Percentiles rank a stretch among this genome's conserved stretches.
phyloP scores from a whole-genome alignment of 495 filamentous ascomycete species.

The Neurospora terricola region DNA sequence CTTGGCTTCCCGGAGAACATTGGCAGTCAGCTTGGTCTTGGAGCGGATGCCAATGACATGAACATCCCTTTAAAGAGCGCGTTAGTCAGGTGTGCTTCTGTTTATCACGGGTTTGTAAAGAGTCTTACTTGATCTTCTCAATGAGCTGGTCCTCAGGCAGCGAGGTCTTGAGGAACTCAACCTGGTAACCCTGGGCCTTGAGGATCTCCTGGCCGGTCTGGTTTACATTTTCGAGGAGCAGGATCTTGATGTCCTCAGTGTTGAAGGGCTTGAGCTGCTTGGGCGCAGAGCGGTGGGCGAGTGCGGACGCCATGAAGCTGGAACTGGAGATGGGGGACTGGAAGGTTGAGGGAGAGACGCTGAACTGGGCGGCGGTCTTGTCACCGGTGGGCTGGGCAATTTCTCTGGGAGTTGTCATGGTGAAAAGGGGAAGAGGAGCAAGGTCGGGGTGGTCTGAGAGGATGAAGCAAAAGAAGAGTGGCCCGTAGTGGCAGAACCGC shows the following conservation, averaged over 20 bases:
- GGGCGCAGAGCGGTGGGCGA: conserved; percentile 22
- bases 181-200: conserved; percentile 82
- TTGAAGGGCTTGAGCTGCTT: conserved; percentile 94
- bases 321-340: conserved; percentile 46
- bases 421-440: conserved; percentile 7
- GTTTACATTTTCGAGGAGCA: conserved; percentile 94
- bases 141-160: conserved; percentile 89
- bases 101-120: not conserved
- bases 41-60: conserved; percentile 98
- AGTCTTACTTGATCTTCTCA: conserved; percentile 80
- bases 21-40: conserved; percentile 86
- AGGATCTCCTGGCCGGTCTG: conserved; percentile 78
- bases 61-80: conserved; percentile 53
- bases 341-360: conserved; percentile 50
- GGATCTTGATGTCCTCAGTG: conserved; percentile 89
- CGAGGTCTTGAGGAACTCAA: conserved; percentile 82
- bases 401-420: conserved; percentile 33
- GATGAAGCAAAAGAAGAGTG: not conserved
- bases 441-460: not conserved
- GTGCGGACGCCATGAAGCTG: conserved; percentile 20
- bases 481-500: not conserved
- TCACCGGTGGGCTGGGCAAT: conserved; percentile 22
- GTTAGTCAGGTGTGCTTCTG: conserved; percentile 5
- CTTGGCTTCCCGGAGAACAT: conserved; percentile 78
- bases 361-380: conserved; percentile 22